Evolutionary conservation across 495 filamentous ascomycete genomes (phyloP).

Genomic region (Lasiosphaeria miniovina): DNA sequence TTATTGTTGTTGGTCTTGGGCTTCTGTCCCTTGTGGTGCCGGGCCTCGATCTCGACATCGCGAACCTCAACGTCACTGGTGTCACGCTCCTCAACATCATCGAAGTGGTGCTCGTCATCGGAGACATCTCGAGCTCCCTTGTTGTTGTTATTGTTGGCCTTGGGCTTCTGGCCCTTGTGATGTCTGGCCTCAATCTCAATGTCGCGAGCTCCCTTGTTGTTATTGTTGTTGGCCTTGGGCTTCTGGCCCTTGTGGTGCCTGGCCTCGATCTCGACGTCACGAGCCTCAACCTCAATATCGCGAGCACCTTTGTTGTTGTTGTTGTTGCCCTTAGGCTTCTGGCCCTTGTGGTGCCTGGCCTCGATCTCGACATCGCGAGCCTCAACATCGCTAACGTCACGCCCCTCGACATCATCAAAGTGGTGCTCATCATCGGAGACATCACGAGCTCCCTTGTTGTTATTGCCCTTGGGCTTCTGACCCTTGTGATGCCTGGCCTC

Average conservation of each 20-base stretch:
- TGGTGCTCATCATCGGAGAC: constrained; percentile 9
- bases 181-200: neutral
- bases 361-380: constrained; percentile 5
- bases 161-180: constrained; percentile 23
- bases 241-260: neutral
- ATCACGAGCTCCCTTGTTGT: neutral
- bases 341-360: constrained; percentile 25
- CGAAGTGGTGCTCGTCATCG: constrained; percentile 9
- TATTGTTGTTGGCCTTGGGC: neutral
- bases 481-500: constrained; percentile 11
- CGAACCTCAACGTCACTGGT: neutral
- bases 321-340: constrained; percentile 18
- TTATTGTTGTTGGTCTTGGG: constrained; percentile 1
- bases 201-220: neutral
- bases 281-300: constrained; percentile 1
- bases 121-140: neutral
- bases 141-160: constrained; percentile 5
- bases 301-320: constrained; percentile 7
- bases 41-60: constrained; percentile 9
- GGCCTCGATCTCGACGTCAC: neutral
- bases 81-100: neutral
- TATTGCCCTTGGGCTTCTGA: constrained; percentile 19
- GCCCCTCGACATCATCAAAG: neutral
- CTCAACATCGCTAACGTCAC: neutral
- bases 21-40: constrained; percentile 21